phyloP scores from a whole-genome alignment of 805 yeast genomes.

The Tetrapisispora iriomotensis region DNA sequence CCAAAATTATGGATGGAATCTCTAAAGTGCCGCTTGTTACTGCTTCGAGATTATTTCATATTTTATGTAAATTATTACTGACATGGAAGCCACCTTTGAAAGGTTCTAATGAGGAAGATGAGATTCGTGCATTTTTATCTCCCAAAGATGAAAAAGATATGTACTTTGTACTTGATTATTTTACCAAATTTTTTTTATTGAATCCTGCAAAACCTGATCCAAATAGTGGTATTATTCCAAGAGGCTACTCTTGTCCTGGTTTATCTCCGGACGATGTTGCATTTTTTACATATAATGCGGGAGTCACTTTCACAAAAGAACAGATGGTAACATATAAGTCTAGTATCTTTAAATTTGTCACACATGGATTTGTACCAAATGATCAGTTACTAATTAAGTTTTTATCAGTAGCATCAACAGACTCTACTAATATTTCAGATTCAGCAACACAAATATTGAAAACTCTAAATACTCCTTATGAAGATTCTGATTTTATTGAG shows the following conservation, averaged over 20 bases:
- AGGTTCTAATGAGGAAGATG: slow-evolving; percentile 36
- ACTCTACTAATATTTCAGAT: slow-evolving; percentile 42
- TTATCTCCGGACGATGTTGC: slow-evolving; percentile 44
- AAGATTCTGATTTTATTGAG: slow-evolving; percentile 37
- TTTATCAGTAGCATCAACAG: slow-evolving; percentile 54
- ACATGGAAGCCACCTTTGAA: slow-evolving; percentile 41
- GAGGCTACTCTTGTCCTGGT: slow-evolving; percentile 51
- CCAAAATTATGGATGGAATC: slow-evolving; percentile 40
- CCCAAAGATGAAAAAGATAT: slow-evolving; percentile 35
- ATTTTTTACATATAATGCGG: slow-evolving; percentile 62
- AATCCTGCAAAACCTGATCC: slow-evolving; percentile 35
- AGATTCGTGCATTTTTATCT: slow-evolving; percentile 28
- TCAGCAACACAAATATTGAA: slow-evolving; percentile 42
- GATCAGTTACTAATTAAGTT: slow-evolving; percentile 36
- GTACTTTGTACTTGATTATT: slow-evolving; percentile 35
- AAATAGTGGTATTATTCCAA: slow-evolving; percentile 31
- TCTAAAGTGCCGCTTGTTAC: slow-evolving; percentile 29
- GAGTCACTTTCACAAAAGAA: slow-evolving; percentile 44
- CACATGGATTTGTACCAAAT: slow-evolving; percentile 33
- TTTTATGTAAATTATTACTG: slow-evolving; percentile 45
- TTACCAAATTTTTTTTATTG: slow-evolving; percentile 50
- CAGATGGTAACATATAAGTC: slow-evolving; percentile 36
- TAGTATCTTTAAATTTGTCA: slow-evolving; percentile 29
- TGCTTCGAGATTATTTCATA: slow-evolving; percentile 51
- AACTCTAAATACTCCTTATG: slow-evolving; percentile 43